Conservation (phyloP, 1,284 basidiomycete species). For the Microbotryum scabiosae region DNA sequence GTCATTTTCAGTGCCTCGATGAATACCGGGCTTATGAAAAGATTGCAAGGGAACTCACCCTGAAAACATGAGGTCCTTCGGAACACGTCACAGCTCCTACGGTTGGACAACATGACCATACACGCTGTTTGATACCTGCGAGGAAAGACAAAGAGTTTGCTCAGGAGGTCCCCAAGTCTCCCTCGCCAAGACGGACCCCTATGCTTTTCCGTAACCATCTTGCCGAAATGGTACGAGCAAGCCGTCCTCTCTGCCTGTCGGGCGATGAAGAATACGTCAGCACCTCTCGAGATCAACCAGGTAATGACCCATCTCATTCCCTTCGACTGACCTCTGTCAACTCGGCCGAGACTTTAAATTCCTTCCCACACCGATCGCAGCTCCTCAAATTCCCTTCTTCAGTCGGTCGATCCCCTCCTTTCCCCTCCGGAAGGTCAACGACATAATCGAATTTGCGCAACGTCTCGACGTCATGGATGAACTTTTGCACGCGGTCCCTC, state of each 20-base stretch:
- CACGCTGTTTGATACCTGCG: slow-evolving; percentile 44
- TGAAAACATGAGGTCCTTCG: slow-evolving; percentile 33
- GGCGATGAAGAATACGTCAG: not conserved
- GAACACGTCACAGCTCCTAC: slow-evolving; percentile 34
- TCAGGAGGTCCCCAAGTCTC: no score
- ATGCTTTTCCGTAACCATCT: slow-evolving; percentile 50
- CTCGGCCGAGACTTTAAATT: slow-evolving; percentile 55
- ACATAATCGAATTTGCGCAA: slow-evolving; percentile 64
- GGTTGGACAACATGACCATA: slow-evolving; percentile 35
- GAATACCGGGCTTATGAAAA: not conserved
- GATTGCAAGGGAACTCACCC: no score
- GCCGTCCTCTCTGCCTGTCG: slow-evolving; percentile 49
- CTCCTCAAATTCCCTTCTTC: slow-evolving; percentile 55
- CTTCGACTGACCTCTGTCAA: slow-evolving; percentile 34
- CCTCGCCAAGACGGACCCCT: slow-evolving; percentile 47
- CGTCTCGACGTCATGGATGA: slow-evolving; percentile 44
- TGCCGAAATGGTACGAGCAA: slow-evolving; percentile 78
- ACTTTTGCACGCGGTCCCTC: slow-evolving; percentile 42
- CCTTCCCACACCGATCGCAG: slow-evolving; percentile 67
- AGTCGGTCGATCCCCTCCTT: slow-evolving; percentile 55
- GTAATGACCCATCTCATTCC: no score
- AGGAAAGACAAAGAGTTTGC: no score
- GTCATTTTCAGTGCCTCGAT: slow-evolving; percentile 58
- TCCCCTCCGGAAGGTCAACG: slow-evolving; percentile 54
- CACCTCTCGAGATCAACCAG: no score